phyloP scores from a whole-genome alignment of 2,329 filamentous ascomycete genomes.

The Cercospora sesami region DNA sequence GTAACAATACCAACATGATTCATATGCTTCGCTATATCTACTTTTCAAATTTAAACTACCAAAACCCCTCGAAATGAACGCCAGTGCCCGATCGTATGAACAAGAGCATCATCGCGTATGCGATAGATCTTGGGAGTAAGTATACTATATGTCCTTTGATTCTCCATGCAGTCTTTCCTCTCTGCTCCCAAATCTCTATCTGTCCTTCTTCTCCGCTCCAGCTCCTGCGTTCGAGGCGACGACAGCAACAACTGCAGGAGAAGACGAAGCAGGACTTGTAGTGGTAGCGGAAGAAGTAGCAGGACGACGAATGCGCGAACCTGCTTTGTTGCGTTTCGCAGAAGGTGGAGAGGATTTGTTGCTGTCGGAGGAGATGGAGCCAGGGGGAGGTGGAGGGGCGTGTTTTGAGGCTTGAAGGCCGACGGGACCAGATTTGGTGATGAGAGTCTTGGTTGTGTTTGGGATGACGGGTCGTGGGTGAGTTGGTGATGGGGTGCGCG shows the following conservation, averaged over 20 bases:
- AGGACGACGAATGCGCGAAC: conserved; percentile 24
- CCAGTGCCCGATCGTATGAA: neutral
- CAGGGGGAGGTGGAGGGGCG: neutral
- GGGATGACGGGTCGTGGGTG: conserved; percentile 29
- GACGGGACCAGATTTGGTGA: neutral
- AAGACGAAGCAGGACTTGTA: neutral
- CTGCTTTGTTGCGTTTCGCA: conserved; percentile 21
- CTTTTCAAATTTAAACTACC: neutral
- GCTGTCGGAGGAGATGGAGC: neutral
- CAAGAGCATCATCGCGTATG: neutral
- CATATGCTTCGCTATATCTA: neutral
- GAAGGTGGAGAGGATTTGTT: neutral
- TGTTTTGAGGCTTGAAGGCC: conserved; percentile 4
- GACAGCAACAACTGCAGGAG: neutral
- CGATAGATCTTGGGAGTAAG: neutral
- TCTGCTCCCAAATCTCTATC: neutral
- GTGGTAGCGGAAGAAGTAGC: neutral
- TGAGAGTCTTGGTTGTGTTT: neutral
- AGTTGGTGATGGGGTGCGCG: conserved; percentile 45
- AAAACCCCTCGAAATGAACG: neutral
- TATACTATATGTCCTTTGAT: neutral
- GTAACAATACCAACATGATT: neutral
- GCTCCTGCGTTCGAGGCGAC: neutral
- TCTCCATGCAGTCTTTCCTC: neutral
- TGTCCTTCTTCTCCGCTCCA: neutral